Conservation (phyloP, 2,329 filamentous ascomycete genomes). For the Penicillium digitatum region DNA sequence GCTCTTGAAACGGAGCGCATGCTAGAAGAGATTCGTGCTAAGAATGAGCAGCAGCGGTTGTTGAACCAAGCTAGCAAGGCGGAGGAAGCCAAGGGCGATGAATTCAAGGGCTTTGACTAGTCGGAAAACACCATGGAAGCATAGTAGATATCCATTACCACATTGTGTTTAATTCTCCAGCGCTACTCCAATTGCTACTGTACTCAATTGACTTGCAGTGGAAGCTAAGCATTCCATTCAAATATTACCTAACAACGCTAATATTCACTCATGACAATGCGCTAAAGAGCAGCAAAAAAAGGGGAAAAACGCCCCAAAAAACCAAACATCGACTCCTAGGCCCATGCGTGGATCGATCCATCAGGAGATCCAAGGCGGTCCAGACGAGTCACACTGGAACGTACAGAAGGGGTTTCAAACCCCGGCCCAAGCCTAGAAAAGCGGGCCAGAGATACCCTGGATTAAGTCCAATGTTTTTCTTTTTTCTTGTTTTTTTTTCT, state of each 20-base stretch:
- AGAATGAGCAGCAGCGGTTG: slow-evolving; percentile 45
- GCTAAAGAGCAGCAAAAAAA: not conserved
- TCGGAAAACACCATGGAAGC: not conserved
- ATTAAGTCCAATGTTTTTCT: not conserved
- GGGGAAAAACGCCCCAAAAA: not conserved
- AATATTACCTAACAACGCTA: not conserved
- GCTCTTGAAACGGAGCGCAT: slow-evolving; percentile 61
- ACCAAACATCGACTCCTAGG: not conserved
- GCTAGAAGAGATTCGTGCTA: slow-evolving; percentile 59
- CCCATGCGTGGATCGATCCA: not conserved
- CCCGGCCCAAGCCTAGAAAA: not conserved
- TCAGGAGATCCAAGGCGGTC: not conserved
- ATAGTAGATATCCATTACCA: not conserved
- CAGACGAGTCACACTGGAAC: not conserved
- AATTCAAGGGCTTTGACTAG: slow-evolving; percentile 59
- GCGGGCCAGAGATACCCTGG: not conserved
- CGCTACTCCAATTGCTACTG: not conserved
- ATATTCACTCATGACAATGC: not conserved
- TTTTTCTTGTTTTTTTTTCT: not conserved
- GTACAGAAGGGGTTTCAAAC: not conserved
- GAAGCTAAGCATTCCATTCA: not conserved
- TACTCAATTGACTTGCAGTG: not conserved
- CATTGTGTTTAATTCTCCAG: not conserved
- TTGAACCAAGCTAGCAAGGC: slow-evolving; percentile 19
- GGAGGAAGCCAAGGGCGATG: slow-evolving; percentile 30